A percentile compares a stretch with the other conserved stretches of the same genome.
These are phyloP conservation scores for Pueraria montana DNA, from an alignment of 306 rosid species.

Conservation along the genomic window DNA sequence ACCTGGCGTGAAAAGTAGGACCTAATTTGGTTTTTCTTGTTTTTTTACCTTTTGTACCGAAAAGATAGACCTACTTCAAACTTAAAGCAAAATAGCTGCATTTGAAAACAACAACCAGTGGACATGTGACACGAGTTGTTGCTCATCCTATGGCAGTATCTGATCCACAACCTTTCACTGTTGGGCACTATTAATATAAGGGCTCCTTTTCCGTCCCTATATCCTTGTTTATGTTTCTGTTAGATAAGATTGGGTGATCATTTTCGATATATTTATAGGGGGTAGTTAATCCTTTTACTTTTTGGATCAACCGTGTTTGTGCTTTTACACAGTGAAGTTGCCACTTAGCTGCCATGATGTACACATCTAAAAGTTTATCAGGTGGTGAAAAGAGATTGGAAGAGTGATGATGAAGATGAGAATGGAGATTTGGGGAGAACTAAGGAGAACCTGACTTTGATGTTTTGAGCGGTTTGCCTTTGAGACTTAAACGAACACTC, in stretches of 20 bases:
- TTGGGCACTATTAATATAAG: background rate
- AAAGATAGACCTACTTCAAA: background rate
- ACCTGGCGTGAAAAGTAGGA: constrained; percentile 5
- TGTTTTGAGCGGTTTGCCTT: constrained; percentile 36
- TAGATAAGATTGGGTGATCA: constrained; percentile 6
- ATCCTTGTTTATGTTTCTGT: constrained; percentile 24
- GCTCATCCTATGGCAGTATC: constrained; percentile 25
- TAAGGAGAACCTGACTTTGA: constrained; percentile 21
- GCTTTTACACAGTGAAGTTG: constrained; percentile 37
- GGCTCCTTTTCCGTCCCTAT: background rate
- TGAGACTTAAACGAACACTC: constrained; percentile 27
- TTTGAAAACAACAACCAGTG: constrained; percentile 26
- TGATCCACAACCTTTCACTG: constrained; percentile 26
- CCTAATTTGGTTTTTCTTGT: constrained; percentile 16
- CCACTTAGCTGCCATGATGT: constrained; percentile 29
- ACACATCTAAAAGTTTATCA: constrained; percentile 20
- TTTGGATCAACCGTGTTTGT: background rate
- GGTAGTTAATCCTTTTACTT: constrained; percentile 19
- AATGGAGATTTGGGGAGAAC: constrained; percentile 9
- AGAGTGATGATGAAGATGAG: constrained; percentile 28
- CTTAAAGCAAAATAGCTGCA: background rate
- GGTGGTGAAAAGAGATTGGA: constrained; percentile 22
- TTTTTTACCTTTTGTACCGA: background rate
- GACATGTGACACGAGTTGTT: constrained; percentile 19
- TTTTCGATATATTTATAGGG: constrained; percentile 1